phyloP scores from a whole-genome alignment of 2,329 filamentous ascomycete species.

The Alternaria panax region DNA sequence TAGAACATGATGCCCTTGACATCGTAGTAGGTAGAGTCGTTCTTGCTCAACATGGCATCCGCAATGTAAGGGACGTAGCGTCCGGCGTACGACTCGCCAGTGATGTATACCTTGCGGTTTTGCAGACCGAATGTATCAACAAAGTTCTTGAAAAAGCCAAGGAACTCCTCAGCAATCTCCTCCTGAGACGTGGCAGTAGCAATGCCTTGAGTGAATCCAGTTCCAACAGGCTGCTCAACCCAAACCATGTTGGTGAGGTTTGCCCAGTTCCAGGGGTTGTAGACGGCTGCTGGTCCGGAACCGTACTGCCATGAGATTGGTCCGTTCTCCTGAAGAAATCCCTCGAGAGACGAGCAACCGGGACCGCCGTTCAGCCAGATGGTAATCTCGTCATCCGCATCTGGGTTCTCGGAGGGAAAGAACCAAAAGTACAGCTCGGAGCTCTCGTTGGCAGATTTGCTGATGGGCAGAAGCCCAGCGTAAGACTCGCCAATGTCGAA shows the following conservation, averaged over 20 bases:
- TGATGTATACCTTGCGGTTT: constrained; percentile 73
- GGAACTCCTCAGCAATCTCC: constrained; percentile 74
- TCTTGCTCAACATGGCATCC: constrained; percentile 72
- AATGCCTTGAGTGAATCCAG: constrained; percentile 72
- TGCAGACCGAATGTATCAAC: constrained; percentile 72
- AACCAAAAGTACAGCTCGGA: constrained; percentile 64
- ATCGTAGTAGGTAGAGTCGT: constrained; percentile 72
- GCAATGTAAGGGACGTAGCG: constrained; percentile 72
- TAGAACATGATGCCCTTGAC: constrained; percentile 75
- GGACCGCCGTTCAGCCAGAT: constrained; percentile 58
- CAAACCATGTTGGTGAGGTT: constrained; percentile 76
- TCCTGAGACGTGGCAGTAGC: constrained; percentile 70
- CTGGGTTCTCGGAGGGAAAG: constrained; percentile 60
- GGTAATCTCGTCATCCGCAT: constrained; percentile 58
- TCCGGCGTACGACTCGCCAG: constrained; percentile 77
- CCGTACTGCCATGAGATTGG: constrained; percentile 57
- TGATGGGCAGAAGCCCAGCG: constrained; percentile 61
- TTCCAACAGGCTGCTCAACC: constrained; percentile 72
- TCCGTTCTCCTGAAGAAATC: constrained; percentile 59
- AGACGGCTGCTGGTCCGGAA: constrained; percentile 47
- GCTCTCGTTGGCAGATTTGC: constrained; percentile 55
- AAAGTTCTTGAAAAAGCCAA: constrained; percentile 82
- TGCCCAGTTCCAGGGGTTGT: constrained; percentile 57
- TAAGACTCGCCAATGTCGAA: constrained; percentile 57
- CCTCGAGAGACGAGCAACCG: constrained; percentile 58